Percentiles rank a stretch among this genome's conserved stretches.
These are phyloP conservation scores for Clathrus columnatus DNA, from an alignment of 768 basidiomycete species.

Conservation along the genomic window DNA sequence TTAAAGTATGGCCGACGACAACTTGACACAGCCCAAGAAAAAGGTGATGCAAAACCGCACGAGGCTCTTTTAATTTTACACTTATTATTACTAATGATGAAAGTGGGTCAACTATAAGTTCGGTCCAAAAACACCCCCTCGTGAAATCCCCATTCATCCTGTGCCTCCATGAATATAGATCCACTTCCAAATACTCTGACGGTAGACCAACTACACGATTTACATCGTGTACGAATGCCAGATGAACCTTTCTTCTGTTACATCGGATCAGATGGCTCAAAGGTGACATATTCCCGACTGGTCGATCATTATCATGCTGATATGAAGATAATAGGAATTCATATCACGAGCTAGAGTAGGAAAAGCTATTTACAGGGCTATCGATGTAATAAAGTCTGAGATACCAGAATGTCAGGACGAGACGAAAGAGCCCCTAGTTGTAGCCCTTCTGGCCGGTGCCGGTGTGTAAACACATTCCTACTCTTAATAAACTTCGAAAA, in stretches of 20 bases:
- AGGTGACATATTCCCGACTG: neutral
- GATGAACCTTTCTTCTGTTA: neutral
- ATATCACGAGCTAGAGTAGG: neutral
- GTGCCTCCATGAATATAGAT: neutral
- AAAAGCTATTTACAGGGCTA: neutral
- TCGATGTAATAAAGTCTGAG: neutral
- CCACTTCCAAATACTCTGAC: neutral
- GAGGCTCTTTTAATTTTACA: too few species aligned
- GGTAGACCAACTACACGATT: constrained; percentile 5
- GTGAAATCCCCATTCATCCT: too few species aligned
- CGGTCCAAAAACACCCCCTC: too few species aligned
- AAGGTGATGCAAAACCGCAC: too few species aligned
- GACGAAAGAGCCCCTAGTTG: neutral
- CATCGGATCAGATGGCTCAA: neutral
- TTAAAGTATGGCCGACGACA: too few species aligned
- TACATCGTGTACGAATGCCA: neutral
- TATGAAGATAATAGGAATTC: neutral
- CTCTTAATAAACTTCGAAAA: neutral
- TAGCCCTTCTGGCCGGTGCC: constrained; percentile 11
- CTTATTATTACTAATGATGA: too few species aligned
- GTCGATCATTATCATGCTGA: neutral
- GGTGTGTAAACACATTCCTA: constrained; percentile 4
- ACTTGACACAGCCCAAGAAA: too few species aligned
- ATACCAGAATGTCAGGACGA: neutral
- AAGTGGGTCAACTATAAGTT: too few species aligned